Evolutionary conservation across 2,329 filamentous ascomycete genomes (phyloP).

Genomic region (Botrytis fragariae): DNA sequence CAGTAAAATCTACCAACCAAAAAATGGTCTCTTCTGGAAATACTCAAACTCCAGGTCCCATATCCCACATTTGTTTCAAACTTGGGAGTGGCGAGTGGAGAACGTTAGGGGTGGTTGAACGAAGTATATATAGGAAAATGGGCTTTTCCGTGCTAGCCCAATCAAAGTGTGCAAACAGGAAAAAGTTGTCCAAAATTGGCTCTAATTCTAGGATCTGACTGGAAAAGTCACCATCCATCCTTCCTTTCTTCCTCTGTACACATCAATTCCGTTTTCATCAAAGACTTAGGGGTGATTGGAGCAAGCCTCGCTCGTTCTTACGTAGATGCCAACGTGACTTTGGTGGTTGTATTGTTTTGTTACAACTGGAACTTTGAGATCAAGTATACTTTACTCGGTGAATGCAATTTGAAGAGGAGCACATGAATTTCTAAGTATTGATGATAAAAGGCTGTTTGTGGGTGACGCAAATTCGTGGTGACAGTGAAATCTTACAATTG

Average conservation of each 20-base stretch:
- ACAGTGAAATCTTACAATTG: neutral
- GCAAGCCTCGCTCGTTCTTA: neutral
- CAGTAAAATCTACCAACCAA: neutral
- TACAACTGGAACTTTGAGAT: neutral
- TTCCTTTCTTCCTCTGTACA: too few relatives aligned
- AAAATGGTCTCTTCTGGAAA: neutral
- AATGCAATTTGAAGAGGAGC: neutral
- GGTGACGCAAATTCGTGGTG: neutral
- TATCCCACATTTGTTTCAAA: too few relatives aligned
- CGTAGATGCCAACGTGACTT: neutral
- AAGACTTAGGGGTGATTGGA: accelerated
- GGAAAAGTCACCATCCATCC: neutral
- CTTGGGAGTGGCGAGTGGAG: neutral
- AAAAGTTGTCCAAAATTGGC: neutral
- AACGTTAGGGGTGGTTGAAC: neutral
- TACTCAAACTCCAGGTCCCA: too few relatives aligned
- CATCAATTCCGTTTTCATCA: too few relatives aligned
- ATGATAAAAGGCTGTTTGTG: neutral
- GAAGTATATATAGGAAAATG: neutral
- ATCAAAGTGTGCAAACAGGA: neutral
- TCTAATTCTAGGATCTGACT: neutral
- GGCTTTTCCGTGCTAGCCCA: neutral
- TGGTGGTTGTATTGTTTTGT: neutral
- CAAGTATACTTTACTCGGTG: neutral
- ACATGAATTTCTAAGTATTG: too few relatives aligned